A percentile compares a stretch with the other conserved stretches of the same genome.
Conservation (phyloP, 202 grass and related monocot genomes). For the Carex sylvatica region DNA sequence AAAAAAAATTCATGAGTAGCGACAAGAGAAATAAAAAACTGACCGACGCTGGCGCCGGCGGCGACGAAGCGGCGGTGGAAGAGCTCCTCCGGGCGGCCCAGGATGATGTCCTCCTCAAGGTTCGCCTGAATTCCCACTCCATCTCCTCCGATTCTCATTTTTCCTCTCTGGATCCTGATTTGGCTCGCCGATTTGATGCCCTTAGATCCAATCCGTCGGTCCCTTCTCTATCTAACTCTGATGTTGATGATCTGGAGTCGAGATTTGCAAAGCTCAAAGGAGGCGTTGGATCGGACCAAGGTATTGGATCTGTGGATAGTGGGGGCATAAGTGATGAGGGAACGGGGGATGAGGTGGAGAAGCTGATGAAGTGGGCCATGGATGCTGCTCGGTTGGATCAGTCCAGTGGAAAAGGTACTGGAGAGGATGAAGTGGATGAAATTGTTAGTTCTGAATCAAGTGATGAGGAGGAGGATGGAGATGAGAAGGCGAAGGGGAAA, state of each 20-base stretch:
- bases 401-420: not conserved
- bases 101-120: constrained; percentile 32
- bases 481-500: constrained; percentile 40
- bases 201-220: constrained; percentile 35
- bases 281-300: constrained; percentile 17
- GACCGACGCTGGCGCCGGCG: constrained; percentile 1
- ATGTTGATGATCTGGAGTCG: constrained; percentile 34
- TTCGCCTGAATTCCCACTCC: constrained; percentile 54
- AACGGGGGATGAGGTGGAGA: constrained; percentile 61
- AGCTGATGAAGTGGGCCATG: constrained; percentile 73
- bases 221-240: not conserved
- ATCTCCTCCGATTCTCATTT: constrained; percentile 27
- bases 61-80: constrained; percentile 32
- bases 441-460: constrained; percentile 31
- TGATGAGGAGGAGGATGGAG: constrained; percentile 23
- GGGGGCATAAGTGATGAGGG: constrained; percentile 14
- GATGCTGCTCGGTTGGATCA: constrained; percentile 55
- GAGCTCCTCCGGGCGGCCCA: constrained; percentile 45
- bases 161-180: constrained; percentile 39
- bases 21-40: constrained; percentile 24
- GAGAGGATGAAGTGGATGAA: constrained; percentile 21
- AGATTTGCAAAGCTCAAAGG: constrained; percentile 58
- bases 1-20: constrained; percentile 1
- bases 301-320: constrained; percentile 29
- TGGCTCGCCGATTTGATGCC: constrained; percentile 55